Evolutionary conservation across 495 filamentous ascomycete species (phyloP), one percentile per base, ranked within the genome.

Genomic region (Aspergillus asperescens): DNA sequence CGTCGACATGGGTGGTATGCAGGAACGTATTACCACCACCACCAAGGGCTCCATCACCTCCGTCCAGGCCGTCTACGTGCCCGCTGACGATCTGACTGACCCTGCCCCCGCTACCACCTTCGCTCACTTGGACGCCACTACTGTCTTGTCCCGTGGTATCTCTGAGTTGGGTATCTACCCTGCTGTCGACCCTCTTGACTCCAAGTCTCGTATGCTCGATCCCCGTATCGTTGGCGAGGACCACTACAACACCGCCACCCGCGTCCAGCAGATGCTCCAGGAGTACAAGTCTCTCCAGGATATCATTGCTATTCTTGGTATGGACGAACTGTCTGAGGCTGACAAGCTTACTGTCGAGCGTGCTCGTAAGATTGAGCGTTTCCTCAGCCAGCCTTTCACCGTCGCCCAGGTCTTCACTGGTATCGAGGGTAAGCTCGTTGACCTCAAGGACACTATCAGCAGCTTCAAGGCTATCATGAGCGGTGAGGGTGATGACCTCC

Each of bases 141-240:
- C 94, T 84, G 93, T 98, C 67, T 79, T 98, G 82, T 98, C 93
- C 63, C 93, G 93, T 87, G 94, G 93, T 90, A 98, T 98, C 77
- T 98, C 93, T 63, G 93, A 98, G 82, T 83, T 98, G 85, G 93
- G 93, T 88, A 98, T 97, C 84, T 98, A 98, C 82, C 93, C 93
- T 54, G 93, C 93, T 72, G 93, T 98, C 84, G 93, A 98, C 68
- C 93, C 93, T 71, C 89, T 98, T 40, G 93, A 98, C 81, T 96
- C 90, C 76, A 97, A 94, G 81, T 96, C 91, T 63, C 90, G 93
- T 84, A 96, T 98, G 90, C 81, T 98, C 70, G 94, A 98, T 79
- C 88, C 93, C 72, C 90, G 92, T 84, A 83, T 98, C 64, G 88
- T 98, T 66, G 93, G 93, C 72, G 79, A 97, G 57, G 93, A 97